phyloP scores from a whole-genome alignment of 345 rosid genomes.

The Corchorus olitorius region DNA sequence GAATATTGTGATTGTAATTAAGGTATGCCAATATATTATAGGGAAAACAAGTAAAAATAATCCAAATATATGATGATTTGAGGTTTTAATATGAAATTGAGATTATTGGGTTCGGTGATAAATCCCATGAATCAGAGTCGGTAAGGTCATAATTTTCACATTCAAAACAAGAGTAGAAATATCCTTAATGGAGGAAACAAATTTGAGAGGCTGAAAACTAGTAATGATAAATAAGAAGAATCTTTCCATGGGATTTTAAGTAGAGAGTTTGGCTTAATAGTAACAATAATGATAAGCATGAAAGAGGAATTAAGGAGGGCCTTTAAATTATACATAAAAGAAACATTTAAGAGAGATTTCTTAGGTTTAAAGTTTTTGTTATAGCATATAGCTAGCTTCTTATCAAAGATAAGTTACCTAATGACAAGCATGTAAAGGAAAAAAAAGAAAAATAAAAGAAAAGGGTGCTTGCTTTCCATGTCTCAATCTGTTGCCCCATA shows the following conservation, averaged over 20 bases:
- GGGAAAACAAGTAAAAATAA: too few relatives aligned
- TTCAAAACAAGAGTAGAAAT: background rate
- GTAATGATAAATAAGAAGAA: background rate
- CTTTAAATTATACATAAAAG: background rate
- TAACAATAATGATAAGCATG: background rate
- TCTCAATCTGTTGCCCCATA: background rate
- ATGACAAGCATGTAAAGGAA: background rate
- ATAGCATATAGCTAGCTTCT: background rate
- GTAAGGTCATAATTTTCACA: too few relatives aligned
- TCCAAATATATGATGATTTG: too few relatives aligned
- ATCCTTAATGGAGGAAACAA: background rate
- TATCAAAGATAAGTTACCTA: constrained; percentile 4
- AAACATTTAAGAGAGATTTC: background rate
- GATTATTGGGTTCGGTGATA: too few relatives aligned
- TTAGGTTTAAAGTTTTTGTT: constrained; percentile 1
- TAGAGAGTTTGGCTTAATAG: background rate
- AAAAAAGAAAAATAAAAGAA: too few relatives aligned
- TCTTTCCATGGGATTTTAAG: background rate
- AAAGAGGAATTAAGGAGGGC: background rate
- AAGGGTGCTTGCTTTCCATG: background rate
- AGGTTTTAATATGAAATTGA: too few relatives aligned
- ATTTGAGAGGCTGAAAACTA: background rate
- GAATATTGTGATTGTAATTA: too few relatives aligned
- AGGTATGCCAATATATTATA: too few relatives aligned
- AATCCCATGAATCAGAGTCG: too few relatives aligned